Conservation (phyloP, 2,329 filamentous ascomycete species). For the Blumeria graminis region DNA sequence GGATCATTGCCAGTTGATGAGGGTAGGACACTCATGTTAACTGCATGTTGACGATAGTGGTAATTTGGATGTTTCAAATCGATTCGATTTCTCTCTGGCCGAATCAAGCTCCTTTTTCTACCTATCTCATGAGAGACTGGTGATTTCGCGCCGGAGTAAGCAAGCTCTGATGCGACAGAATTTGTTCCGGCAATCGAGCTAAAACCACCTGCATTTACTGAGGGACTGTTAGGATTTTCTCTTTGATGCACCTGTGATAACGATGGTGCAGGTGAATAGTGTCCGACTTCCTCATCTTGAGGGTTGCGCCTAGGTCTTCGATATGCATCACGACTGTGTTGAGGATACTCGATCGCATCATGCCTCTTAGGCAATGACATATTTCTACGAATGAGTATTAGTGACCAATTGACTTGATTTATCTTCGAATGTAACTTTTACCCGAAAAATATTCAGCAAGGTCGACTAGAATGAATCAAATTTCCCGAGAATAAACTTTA, state of each 20-base stretch:
- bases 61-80: slow-evolving; percentile 82
- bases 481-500: too few relatives aligned
- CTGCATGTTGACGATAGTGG: slow-evolving; percentile 82
- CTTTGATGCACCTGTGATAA: slow-evolving; percentile 20
- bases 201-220: slow-evolving; percentile 30
- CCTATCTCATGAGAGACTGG: slow-evolving; percentile 18
- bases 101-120: slow-evolving; percentile 71
- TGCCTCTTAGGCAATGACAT: slow-evolving; percentile 33
- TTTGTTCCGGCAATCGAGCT: slow-evolving; percentile 13
- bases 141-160: slow-evolving; percentile 16
- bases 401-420: too few relatives aligned
- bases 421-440: not conserved
- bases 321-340: slow-evolving; percentile 38
- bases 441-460: not conserved
- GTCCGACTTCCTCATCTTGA: slow-evolving; percentile 45
- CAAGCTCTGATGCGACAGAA: slow-evolving; percentile 24
- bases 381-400: slow-evolving; percentile 6
- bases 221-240: slow-evolving; percentile 32
- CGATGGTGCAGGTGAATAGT: slow-evolving; percentile 5
- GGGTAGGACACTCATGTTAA: slow-evolving; percentile 72
- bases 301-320: slow-evolving; percentile 39
- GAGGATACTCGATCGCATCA: slow-evolving; percentile 27
- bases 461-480: not conserved
- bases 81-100: slow-evolving; percentile 69
- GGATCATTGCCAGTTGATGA: slow-evolving; percentile 87